These are phyloP conservation scores for Physcia stellaris DNA, from an alignment of 495 filamentous ascomycete species.

Conservation along the genomic window DNA sequence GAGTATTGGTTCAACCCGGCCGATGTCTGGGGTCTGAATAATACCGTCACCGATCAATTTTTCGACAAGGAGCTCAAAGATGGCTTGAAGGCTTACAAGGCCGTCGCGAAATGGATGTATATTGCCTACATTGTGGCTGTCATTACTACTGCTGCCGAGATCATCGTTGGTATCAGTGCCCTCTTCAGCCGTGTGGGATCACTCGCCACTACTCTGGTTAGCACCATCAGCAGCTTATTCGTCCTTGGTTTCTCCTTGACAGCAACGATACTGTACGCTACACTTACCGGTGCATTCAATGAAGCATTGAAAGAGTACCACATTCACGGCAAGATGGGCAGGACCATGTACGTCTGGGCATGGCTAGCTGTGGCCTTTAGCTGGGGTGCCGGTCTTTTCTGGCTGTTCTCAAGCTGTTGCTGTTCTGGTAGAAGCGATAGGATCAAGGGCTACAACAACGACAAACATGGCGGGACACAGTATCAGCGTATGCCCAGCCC, in stretches of 20 bases:
- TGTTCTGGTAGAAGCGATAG: constrained; percentile 43
- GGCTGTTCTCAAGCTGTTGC: constrained; percentile 84
- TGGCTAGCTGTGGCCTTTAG: constrained; percentile 76
- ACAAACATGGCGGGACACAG: constrained; percentile 8
- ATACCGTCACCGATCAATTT: constrained; percentile 36
- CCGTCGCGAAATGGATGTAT: constrained; percentile 69
- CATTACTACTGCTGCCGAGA: constrained; percentile 50
- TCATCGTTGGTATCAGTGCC: constrained; percentile 56
- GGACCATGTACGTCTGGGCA: constrained; percentile 47
- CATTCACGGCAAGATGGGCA: constrained; percentile 49
- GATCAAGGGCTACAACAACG: constrained; percentile 17
- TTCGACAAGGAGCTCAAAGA: constrained; percentile 46
- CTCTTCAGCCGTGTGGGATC: constrained; percentile 56
- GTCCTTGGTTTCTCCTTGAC: constrained; percentile 43
- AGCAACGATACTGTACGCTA: constrained; percentile 45
- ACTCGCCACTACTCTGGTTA: constrained; percentile 67
- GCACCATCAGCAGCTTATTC: constrained; percentile 41
- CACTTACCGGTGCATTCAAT: constrained; percentile 45
- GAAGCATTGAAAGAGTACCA: constrained; percentile 49
- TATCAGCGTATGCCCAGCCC: constrained; percentile 13
- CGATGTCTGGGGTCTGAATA: constrained; percentile 45
- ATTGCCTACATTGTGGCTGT: constrained; percentile 56
- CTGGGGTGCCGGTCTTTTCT: constrained; percentile 63
- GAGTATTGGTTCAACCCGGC: constrained; percentile 69
- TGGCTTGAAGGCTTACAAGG: constrained; percentile 56